Conservation (phyloP, 1,139 yeast species). For the Suhomyces wounanorum region DNA sequence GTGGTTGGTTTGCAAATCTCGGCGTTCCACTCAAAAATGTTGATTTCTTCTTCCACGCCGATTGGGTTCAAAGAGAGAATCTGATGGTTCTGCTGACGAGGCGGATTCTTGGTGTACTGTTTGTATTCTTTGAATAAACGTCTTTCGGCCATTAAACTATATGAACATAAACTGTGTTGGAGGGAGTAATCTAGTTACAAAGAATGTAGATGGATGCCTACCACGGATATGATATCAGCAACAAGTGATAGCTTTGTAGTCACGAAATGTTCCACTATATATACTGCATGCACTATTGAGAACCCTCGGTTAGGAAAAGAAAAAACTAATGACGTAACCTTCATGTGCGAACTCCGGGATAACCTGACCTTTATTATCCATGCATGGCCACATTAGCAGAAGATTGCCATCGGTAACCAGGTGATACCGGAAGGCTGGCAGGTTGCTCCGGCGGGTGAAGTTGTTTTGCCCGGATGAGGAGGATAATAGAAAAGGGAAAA, state of each 20-base stretch:
- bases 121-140: slow-evolving; percentile 26
- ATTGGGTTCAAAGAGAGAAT: slow-evolving; percentile 48
- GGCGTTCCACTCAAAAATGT: slow-evolving; percentile 60
- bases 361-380: neutral
- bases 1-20: slow-evolving; percentile 54
- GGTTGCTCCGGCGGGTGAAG: too few species aligned
- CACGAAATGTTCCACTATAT: neutral
- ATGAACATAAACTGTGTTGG: neutral
- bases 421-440: neutral
- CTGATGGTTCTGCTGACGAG: slow-evolving; percentile 32
- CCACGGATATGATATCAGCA: neutral
- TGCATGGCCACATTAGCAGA: neutral
- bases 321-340: slow-evolving; percentile 6
- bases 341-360: slow-evolving; percentile 3
- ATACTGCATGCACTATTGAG: slow-evolving; percentile 1
- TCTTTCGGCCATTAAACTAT: slow-evolving; percentile 24
- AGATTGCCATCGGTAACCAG: neutral
- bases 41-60: slow-evolving; percentile 33
- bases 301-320: slow-evolving; percentile 7
- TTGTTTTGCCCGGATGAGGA: too few species aligned
- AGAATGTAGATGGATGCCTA: neutral
- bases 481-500: neutral
- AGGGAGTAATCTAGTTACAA: neutral
- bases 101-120: slow-evolving; percentile 23
- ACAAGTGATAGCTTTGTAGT: neutral